phyloP scores from a whole-genome alignment of 176 grass and related monocot species.

The Thalia dealbata region DNA sequence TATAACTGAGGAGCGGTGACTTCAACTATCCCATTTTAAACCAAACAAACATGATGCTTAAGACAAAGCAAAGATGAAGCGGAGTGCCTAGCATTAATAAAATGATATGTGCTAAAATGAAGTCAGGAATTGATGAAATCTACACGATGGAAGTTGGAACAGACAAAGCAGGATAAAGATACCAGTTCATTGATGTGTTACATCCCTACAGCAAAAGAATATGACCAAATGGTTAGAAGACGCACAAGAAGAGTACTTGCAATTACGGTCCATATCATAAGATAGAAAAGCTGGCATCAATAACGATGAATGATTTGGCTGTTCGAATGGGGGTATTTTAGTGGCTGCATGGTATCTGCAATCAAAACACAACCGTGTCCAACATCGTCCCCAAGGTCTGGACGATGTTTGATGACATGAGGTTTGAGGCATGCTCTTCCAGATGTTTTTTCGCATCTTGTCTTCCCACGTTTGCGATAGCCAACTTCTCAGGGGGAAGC shows the following conservation, averaged over 20 bases:
- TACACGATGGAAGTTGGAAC: neutral
- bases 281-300: too few relatives aligned
- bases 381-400: constrained; percentile 97
- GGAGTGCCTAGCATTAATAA: too few relatives aligned
- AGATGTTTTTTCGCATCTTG: constrained; percentile 98
- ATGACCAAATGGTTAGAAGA: too few relatives aligned
- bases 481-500: constrained; percentile 84
- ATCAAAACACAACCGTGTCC: constrained; percentile 78
- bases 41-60: too few relatives aligned
- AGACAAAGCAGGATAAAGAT: neutral
- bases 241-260: too few relatives aligned
- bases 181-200: neutral
- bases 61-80: too few relatives aligned
- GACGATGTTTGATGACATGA: constrained; percentile 97
- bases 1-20: too few relatives aligned
- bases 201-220: neutral
- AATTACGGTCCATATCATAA: too few relatives aligned
- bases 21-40: too few relatives aligned
- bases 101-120: too few relatives aligned
- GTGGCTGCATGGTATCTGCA: neutral
- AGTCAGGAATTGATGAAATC: too few relatives aligned
- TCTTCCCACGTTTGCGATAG: constrained; percentile 94
- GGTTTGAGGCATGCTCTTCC: constrained; percentile 90
- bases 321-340: neutral
- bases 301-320: neutral